phyloP scores from a whole-genome alignment of 2,329 filamentous ascomycete species.

The Xylaria arbuscula region DNA sequence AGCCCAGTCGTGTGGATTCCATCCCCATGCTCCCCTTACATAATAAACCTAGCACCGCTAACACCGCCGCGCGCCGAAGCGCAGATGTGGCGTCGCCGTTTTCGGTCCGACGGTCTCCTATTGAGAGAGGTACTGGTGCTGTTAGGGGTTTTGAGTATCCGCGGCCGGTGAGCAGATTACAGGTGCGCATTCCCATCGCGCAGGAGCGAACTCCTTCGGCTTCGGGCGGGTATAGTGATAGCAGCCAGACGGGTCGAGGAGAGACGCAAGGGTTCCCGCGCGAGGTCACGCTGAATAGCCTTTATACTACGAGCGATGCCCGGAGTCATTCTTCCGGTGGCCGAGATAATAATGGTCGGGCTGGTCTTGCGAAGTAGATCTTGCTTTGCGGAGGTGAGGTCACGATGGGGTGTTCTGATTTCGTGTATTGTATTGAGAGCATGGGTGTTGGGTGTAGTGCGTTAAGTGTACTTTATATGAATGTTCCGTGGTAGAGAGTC shows the following conservation, averaged over 20 bases:
- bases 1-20: constrained; percentile 6
- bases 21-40: constrained; percentile 30
- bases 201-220: not conserved
- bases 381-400: not conserved
- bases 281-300: constrained; percentile 21
- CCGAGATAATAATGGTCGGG: not conserved
- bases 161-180: not conserved
- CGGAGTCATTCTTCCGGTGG: not conserved
- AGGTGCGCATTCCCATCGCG: constrained; percentile 18
- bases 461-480: not conserved
- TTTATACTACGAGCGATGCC: constrained; percentile 17
- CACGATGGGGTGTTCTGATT: not conserved
- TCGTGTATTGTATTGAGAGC: not conserved
- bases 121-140: not conserved
- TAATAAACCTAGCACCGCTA: not conserved
- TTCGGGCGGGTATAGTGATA: not conserved
- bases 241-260: not conserved
- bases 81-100: not conserved
- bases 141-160: not conserved
- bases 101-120: not conserved
- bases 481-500: not conserved
- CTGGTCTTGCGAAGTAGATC: constrained; percentile 18
- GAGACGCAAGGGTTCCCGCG: not conserved
- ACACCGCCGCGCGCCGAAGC: not conserved
- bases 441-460: not conserved